phyloP scores from a whole-genome alignment of 331 rosid genomes.

The Malus hybrid region DNA sequence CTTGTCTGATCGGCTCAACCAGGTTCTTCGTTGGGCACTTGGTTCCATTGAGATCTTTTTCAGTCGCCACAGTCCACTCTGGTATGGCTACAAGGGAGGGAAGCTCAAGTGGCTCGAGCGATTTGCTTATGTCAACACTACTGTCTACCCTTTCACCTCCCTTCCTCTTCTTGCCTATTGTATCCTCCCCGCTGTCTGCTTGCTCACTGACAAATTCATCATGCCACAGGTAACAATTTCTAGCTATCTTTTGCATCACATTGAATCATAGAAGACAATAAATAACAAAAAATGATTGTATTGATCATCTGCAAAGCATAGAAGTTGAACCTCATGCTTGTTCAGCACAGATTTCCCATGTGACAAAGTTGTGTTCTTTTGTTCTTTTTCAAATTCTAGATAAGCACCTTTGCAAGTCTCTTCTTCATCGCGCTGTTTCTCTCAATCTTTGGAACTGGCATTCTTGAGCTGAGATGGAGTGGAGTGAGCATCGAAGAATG shows the following conservation, averaged over 20 bases:
- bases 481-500: slow-evolving; percentile 96
- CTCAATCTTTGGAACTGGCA: slow-evolving; percentile 73
- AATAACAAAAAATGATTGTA: background rate
- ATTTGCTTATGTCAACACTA: slow-evolving; percentile 66
- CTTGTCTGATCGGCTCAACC: slow-evolving; percentile 87
- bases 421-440: slow-evolving; percentile 74
- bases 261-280: background rate
- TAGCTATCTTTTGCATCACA: background rate
- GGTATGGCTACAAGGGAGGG: slow-evolving; percentile 78
- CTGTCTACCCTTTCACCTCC: slow-evolving; percentile 90
- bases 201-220: slow-evolving; percentile 93
- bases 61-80: slow-evolving; percentile 83
- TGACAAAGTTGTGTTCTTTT: background rate
- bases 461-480: slow-evolving; percentile 96
- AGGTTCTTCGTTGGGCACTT: slow-evolving; percentile 95
- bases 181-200: slow-evolving; percentile 82
- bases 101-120: slow-evolving; percentile 82
- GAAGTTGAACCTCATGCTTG: too few species aligned
- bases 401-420: slow-evolving; percentile 87
- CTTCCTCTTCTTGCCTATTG: slow-evolving; percentile 88
- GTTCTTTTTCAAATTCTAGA: slow-evolving; percentile 41
- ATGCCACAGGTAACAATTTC: slow-evolving; percentile 62
- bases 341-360: too few species aligned
- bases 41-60: slow-evolving; percentile 91
- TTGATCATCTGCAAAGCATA: too few species aligned